These are phyloP conservation scores for Didymella lethalis DNA, from an alignment of 2,329 filamentous ascomycete genomes.

Conservation along the genomic window DNA sequence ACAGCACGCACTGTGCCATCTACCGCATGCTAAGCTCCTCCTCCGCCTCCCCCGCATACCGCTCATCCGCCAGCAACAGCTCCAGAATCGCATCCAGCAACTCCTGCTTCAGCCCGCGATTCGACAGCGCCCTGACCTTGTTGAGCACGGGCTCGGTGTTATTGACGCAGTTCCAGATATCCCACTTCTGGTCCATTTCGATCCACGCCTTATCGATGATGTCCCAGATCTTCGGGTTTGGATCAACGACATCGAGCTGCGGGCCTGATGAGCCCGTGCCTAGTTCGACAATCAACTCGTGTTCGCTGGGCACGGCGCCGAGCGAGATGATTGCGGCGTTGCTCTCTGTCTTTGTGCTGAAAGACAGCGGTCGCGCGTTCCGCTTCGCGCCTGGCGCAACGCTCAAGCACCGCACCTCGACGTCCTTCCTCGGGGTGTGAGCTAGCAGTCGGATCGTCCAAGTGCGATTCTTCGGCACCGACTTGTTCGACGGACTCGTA, in stretches of 20 bases:
- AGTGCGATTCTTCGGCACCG: constrained; percentile 39
- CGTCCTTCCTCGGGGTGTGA: constrained; percentile 26
- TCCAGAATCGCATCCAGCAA: constrained; percentile 47
- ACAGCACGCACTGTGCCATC: not conserved
- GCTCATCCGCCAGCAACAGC: constrained; percentile 45
- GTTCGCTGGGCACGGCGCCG: constrained; percentile 29
- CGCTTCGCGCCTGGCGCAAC: constrained; percentile 35
- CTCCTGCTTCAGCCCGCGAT: constrained; percentile 35
- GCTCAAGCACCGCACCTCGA: constrained; percentile 38
- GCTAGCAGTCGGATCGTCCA: constrained; percentile 48
- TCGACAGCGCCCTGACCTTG: constrained; percentile 42
- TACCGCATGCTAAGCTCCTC: constrained; percentile 2
- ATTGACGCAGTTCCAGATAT: constrained; percentile 43
- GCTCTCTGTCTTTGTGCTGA: constrained; percentile 23
- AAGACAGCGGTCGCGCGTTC: constrained; percentile 34
- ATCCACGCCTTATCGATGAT: constrained; percentile 43
- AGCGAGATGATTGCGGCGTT: constrained; percentile 43
- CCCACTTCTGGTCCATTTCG: constrained; percentile 44
- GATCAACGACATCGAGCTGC: constrained; percentile 46
- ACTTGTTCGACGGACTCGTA: constrained; percentile 33
- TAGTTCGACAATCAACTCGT: constrained; percentile 42
- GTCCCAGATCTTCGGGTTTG: constrained; percentile 38
- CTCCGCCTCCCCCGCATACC: constrained; percentile 33
- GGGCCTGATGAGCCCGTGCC: constrained; percentile 26
- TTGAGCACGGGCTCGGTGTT: constrained; percentile 39